Conservation (phyloP, 2,329 filamentous ascomycete species). For the Diaporthe caulivora region DNA sequence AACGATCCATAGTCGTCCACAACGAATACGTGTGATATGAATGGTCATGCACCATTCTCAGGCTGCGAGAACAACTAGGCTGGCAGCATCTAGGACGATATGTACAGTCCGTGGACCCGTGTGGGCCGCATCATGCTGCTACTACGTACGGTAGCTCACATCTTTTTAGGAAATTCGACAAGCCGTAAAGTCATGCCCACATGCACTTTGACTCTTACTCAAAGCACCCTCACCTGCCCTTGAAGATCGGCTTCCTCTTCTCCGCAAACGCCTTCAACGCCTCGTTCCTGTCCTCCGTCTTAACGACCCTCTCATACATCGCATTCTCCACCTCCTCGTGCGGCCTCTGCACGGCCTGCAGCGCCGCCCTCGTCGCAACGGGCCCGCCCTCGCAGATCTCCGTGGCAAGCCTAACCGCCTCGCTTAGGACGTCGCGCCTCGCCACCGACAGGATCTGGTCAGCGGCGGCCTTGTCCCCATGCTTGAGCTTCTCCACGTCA, state of each 20-base stretch:
- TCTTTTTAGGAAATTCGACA: not conserved
- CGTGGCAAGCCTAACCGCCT: conserved; percentile 81
- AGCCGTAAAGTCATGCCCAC: no score
- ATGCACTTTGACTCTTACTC: no score
- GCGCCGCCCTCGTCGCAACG: conserved; percentile 81
- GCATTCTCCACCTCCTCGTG: conserved; percentile 84
- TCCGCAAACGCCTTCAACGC: conserved; percentile 85
- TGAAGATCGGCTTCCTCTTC: conserved; percentile 72
- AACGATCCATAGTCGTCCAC: not conserved
- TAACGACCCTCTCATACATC: conserved; percentile 86
- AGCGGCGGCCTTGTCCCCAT: conserved; percentile 59
- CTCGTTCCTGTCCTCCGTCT: conserved; percentile 88
- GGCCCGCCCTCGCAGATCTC: conserved; percentile 89
- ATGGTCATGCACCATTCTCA: not conserved
- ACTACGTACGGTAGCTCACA: not conserved
- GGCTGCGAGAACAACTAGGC: not conserved
- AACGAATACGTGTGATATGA: no score
- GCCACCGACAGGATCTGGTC: conserved; percentile 65
- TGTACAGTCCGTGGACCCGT: not conserved
- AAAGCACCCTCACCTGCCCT: conserved; percentile 52
- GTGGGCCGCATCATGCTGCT: not conserved
- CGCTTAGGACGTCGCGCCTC: conserved; percentile 76
- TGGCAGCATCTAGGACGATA: not conserved
- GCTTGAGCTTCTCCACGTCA: conserved; percentile 49
- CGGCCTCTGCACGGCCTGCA: conserved; percentile 82